These are phyloP conservation scores for Lecanicillium sp. DNA, from an alignment of 2,329 filamentous ascomycete genomes.

Conservation along the genomic window DNA sequence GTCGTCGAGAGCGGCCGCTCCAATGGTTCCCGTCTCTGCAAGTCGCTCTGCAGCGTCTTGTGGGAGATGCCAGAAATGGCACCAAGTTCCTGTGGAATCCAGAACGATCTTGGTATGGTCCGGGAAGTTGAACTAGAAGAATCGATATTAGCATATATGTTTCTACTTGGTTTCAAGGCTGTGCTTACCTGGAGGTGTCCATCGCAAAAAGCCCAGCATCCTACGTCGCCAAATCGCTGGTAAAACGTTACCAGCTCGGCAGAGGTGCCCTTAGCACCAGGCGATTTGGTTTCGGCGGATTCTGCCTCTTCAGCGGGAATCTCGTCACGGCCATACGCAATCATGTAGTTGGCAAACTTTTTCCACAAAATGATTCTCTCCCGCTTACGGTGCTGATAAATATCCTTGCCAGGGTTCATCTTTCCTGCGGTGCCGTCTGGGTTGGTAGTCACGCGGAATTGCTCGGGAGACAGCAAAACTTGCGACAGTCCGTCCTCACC, in stretches of 20 bases:
- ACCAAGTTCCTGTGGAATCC: conserved; percentile 64
- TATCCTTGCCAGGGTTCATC: conserved; percentile 53
- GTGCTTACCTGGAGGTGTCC: conserved; percentile 55
- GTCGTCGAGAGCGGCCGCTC: conserved; percentile 60
- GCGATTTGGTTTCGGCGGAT: conserved; percentile 28
- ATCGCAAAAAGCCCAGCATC: conserved; percentile 74
- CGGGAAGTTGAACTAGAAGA: conserved; percentile 73
- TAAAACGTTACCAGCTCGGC: conserved; percentile 68
- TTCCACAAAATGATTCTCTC: conserved; percentile 62
- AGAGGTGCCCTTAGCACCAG: conserved; percentile 27
- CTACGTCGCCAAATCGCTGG: conserved; percentile 71
- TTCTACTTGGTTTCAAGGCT: too few relatives aligned
- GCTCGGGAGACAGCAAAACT: conserved; percentile 55
- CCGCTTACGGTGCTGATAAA: conserved; percentile 57
- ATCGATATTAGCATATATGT: too few relatives aligned
- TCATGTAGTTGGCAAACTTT: conserved; percentile 69
- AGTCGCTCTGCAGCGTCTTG: conserved; percentile 61
- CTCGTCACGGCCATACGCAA: conserved; percentile 65
- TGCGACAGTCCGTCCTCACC: conserved; percentile 54
- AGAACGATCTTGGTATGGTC: conserved; percentile 81
- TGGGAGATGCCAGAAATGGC: conserved; percentile 70
- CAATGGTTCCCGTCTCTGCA: conserved; percentile 55
- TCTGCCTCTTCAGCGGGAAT: conserved; percentile 39
- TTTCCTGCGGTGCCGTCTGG: conserved; percentile 52
- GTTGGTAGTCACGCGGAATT: conserved; percentile 47